Evolutionary conservation across 805 yeast genomes (phyloP), one percentile per base, ranked within the genome.

Genomic region (Metschnikowia henanensis): DNA sequence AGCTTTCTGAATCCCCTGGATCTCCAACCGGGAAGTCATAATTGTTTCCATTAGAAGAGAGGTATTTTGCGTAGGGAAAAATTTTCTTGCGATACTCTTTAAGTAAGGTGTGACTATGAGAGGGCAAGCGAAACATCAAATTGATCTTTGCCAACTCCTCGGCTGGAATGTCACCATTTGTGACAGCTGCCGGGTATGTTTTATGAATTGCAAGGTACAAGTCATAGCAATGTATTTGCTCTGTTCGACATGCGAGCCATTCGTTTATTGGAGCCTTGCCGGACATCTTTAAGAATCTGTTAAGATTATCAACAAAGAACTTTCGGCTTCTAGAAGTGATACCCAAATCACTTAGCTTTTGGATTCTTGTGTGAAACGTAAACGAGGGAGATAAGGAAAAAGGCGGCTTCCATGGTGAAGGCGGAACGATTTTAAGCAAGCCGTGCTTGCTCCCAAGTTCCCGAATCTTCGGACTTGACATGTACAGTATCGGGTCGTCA

Each of bases 321-420:
- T 74, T 66, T 36, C 91, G 67, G 26, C 84, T 77, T 49, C 95
- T 68, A 45, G 83, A 82, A 6, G 75, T 59, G 15, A 87, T 59
- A 20, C 83, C 81, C 55, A 87, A 64, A 57, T 84, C 88, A 53
- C 79, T 76, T 41, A 87, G 56, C 36, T 73, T 76, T 58, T 86
- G 94, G n/a, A 82, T 58, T 42, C 95, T 62, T 7, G 89, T 84
- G 49, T 79, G 82, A 57, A 87, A 86, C 37, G 64, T 72, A 61
- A 86, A 85, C 6, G 65, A 55, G 35, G 70, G 66, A 37, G 84
- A 72, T 17, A 85, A 65, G 42, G 80, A 72, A 49, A 84, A 74
- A 0, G 79, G 79, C 0, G 84, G 83, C 36, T 57, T 58, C 82
- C 83, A 79, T n/a, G 55, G 62, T 15, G 50, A 42, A 0, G 84